Base-by-base conservation (phyloP, 2,329 filamentous ascomycete genomes). In the Pseudogymnoascus pannorum region DNA sequence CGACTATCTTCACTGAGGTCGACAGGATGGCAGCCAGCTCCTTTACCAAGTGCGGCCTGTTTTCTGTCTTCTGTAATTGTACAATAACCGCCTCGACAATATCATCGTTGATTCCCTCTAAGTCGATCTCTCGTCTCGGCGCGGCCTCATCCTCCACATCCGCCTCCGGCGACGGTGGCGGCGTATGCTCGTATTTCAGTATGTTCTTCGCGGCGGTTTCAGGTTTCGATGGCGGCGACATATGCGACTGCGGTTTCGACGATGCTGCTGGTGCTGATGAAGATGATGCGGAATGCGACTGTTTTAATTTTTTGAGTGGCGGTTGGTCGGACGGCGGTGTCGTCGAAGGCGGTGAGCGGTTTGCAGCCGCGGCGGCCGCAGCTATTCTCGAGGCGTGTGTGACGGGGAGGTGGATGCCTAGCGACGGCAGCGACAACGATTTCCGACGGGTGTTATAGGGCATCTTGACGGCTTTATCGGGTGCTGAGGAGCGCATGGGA, bases 401-500 rank as follows among this genome's bases (percentile, higher is more conserved):
- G 70, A 88, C 84, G 66, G 89, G 87, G 66, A 97, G 81, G 71
- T 94, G 90, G 70, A 97, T 96, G 74, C 94, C 94, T 70, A 97
- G 83, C 68, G 92, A 95, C 64, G 91, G 89, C 72, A 97, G 81
- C 65, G 92, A 97, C 68, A 99, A 80, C 72, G 92, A 96, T 81
- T 97, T 97, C 76, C 92, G 88, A 77, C 93, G 89, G 68, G 93
- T 97, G 77, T 97, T 96, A 82, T 97, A 97, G 72, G 88, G 89
- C 91, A 96, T 96, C n/a, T 24, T 66, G 35, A 62, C 36, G 36
- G 63, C 11, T 62, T 63, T 63, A 29, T 22, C 31, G 31, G 31
- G 57, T 36, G 57, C 35, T 58, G 18, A 2, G 57, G 31, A 38
- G 35, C 31, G 57, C 57, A 36, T 58, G 57, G 31, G 57, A 58